Evolutionary conservation across 306 rosid genomes (phyloP).

Genomic region (Cucumis cinereus): DNA sequence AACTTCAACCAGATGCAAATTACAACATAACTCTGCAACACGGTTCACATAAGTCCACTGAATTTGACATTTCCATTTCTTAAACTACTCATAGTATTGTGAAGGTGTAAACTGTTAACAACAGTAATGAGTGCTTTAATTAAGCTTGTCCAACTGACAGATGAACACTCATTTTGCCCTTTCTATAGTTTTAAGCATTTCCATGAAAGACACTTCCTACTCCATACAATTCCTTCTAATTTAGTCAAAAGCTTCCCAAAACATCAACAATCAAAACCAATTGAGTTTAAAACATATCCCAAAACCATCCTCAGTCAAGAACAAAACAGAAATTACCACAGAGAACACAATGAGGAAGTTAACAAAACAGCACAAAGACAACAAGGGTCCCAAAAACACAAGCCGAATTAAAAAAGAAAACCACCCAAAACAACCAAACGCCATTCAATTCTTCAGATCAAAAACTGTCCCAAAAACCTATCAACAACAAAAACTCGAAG

Average conservation of each 20-base stretch:
- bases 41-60: neutral
- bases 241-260: neutral
- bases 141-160: neutral
- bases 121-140: neutral
- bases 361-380: neutral
- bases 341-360: neutral
- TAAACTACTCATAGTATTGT: too few relatives aligned
- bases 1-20: neutral
- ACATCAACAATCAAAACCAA: neutral
- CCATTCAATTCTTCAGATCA: slow-evolving; percentile 6
- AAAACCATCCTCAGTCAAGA: neutral
- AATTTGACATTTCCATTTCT: neutral
- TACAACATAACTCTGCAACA: neutral
- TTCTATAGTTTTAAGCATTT: neutral
- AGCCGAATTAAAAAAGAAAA: neutral
- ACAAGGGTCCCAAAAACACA: neutral
- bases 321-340: neutral
- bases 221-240: neutral
- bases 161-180: neutral
- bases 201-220: neutral
- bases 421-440: neutral
- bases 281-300: neutral
- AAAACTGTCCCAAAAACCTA: neutral
- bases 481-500: neutral
- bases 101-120: neutral